Percentiles rank a stretch among this genome's conserved stretches.
Evolutionary conservation across 129 eudicot species (phyloP).

Genomic region (Calendula officinalis): DNA sequence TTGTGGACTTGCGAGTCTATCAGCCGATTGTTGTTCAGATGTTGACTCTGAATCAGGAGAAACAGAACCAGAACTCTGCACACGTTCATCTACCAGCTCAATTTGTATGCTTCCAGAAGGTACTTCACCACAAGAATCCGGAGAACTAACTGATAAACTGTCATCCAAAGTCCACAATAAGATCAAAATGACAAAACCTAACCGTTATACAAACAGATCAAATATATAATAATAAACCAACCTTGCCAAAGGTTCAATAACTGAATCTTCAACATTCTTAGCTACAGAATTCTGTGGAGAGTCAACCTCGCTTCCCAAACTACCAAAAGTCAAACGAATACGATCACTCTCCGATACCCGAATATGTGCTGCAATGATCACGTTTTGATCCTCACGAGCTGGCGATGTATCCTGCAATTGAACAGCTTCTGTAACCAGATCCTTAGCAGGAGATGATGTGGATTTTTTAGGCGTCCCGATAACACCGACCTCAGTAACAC

Average conservation of each 20-base stretch:
- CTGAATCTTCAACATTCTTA: constrained; percentile 38
- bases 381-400: constrained; percentile 57
- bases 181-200: constrained; percentile 2
- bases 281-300: constrained; percentile 33
- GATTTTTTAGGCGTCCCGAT: constrained; percentile 64
- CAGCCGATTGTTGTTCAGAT: constrained; percentile 52
- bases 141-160: constrained; percentile 50
- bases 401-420: constrained; percentile 49
- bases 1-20: constrained; percentile 46
- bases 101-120: constrained; percentile 46
- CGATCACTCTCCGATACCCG: constrained; percentile 84
- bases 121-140: constrained; percentile 54
- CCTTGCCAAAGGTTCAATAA: constrained; percentile 59
- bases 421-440: constrained; percentile 33
- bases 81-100: constrained; percentile 52
- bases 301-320: constrained; percentile 55
- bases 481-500: constrained; percentile 51
- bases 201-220: not conserved
- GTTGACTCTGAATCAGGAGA: constrained; percentile 52
- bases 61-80: constrained; percentile 55
- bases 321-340: constrained; percentile 73
- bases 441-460: constrained; percentile 46
- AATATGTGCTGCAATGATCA: constrained; percentile 83
- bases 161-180: constrained; percentile 21
- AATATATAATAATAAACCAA: constrained; percentile 27